Percentiles rank a stretch among this genome's conserved stretches.
phyloP scores from a whole-genome alignment of 257 asterid species.

The Apocynum venetum region DNA sequence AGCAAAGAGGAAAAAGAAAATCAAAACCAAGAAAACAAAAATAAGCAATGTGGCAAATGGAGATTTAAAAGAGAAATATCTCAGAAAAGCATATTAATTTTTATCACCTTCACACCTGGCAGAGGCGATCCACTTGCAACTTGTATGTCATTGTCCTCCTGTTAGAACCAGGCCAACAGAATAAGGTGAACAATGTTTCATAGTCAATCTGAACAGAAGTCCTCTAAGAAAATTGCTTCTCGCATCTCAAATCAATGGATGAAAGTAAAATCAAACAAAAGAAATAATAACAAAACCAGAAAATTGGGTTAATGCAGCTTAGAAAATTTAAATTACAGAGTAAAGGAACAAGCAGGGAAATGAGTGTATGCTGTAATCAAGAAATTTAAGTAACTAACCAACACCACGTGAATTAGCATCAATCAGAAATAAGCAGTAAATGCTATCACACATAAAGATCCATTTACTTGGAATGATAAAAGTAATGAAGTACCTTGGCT shows the following conservation, averaged over 20 bases:
- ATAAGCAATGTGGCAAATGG: conserved; percentile 5
- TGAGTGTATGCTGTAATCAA: background rate
- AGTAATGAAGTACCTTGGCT: conserved; percentile 44
- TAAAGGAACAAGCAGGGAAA: background rate
- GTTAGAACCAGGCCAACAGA: conserved; percentile 22
- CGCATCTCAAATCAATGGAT: background rate
- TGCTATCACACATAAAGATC: background rate
- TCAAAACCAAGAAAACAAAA: conserved; percentile 11
- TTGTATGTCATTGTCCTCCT: conserved; percentile 47
- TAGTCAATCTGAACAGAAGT: background rate
- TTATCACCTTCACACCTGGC: conserved; percentile 95
- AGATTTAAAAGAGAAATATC: background rate
- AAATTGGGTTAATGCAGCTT: background rate
- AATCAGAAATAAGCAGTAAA: background rate
- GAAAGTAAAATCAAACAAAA: background rate
- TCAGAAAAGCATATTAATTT: conserved; percentile 24
- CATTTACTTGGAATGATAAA: background rate
- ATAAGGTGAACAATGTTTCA: conserved; percentile 10
- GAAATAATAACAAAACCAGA: background rate
- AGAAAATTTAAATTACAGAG: background rate
- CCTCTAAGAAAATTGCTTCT: background rate
- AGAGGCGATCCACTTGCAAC: conserved; percentile 91
- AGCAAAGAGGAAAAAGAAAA: conserved; percentile 19
- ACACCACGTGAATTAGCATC: background rate
- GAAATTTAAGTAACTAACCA: background rate